These are phyloP conservation scores for Fraxinus dipetala DNA, from an alignment of 305 asterid species.

Conservation along the genomic window DNA sequence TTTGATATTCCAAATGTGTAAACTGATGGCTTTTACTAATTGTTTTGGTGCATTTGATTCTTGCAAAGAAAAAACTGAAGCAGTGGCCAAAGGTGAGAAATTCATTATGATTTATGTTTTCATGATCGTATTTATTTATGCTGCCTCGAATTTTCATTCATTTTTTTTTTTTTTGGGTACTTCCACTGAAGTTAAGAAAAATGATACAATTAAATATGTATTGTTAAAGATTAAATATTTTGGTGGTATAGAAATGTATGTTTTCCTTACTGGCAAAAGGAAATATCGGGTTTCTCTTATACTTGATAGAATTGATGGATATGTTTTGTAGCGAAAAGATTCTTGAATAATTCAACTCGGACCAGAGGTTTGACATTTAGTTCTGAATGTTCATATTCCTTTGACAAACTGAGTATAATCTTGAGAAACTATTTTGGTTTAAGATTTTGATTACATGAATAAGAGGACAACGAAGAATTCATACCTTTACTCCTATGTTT, in stretches of 20 bases:
- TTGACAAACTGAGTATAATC: neutral
- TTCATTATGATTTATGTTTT: neutral
- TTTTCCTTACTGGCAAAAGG: neutral
- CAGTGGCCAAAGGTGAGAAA: conserved; percentile 36
- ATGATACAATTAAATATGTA: neutral
- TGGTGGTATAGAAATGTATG: neutral
- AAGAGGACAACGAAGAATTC: neutral
- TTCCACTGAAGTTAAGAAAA: neutral
- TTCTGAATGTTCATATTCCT: neutral
- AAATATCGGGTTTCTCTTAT: neutral
- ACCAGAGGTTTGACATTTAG: neutral
- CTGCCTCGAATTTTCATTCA: neutral
- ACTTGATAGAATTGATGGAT: neutral
- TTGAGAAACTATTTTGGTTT: neutral
- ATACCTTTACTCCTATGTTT: neutral
- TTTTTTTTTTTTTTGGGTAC: neutral
- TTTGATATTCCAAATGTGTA: neutral
- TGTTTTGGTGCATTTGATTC: conserved; percentile 55
- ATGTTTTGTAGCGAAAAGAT: neutral
- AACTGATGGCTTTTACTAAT: conserved; percentile 35
- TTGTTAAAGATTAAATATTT: neutral
- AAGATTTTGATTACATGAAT: neutral
- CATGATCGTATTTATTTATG: neutral
- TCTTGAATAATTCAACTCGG: neutral
- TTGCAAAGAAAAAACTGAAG: conserved; percentile 29